Base-by-base conservation (phyloP, 139 green algal species). In the Coelastrella sp. region DNA sequence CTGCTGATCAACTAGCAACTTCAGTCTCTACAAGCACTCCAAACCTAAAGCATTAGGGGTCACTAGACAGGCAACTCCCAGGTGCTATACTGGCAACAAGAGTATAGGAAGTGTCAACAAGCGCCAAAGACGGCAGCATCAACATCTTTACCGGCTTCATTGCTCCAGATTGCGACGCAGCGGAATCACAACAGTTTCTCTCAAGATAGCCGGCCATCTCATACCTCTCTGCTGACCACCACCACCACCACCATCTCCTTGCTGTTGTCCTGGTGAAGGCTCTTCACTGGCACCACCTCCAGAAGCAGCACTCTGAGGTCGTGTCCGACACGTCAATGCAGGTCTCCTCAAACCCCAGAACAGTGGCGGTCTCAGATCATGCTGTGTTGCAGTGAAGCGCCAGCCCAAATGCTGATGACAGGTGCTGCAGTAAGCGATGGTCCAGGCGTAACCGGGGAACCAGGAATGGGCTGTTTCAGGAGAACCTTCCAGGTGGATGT, bases 261-360 rank as follows among this genome's bases (percentile, higher is more conserved):
- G 67, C 67, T 76, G 67, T 30, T 77, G 68, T 9, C 30, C 53
- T 32, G 53, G 19, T 32, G 17, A 19, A 19, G 27, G 53, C 19
- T 9, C 53, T 64, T n/a, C 53, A 32, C 21, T 21, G 27, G 53
- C 53, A 64, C 6, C 19, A 32, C 19, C 53, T 64, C 19, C 53
- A 32, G 53, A 35, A 37, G 73, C 5, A n/a, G 50, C 50, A n/a
- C n/a, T n/a, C n/a, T n/a, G n/a, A 35, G 50, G 73, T 23, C 48
- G 30, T 2, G 50, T 74, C 6, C 60, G 30, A 38, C 76, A 83
- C 32, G 30, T 63, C 41, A 84, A 41, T 11, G 41, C 45, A n/a
- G 57, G 78, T 43, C 78, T 40, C 59, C 78, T 8, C 23, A 84
- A 4, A 21, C 78, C 78, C 78, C 78, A 84, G 78, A 84, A 84